A percentile compares a stretch with the other conserved stretches of the same genome.
Evolutionary conservation across 2,329 filamentous ascomycete species (phyloP).

Genomic region (Pseudogymnoascus sp.): DNA sequence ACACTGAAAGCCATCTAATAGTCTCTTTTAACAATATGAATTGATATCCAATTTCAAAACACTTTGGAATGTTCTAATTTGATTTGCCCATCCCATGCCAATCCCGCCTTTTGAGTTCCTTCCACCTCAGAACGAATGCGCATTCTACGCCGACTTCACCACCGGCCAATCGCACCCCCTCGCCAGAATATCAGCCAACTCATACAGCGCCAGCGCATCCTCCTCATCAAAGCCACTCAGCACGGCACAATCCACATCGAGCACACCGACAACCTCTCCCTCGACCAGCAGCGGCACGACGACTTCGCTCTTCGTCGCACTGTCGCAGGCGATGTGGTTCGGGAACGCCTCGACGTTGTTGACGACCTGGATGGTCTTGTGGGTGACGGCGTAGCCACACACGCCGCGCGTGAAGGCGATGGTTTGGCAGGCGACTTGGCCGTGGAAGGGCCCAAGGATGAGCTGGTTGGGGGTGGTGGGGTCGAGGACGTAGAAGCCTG

Average conservation of each 20-base stretch:
- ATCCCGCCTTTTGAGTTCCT: not conserved
- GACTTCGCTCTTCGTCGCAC: conserved; percentile 68
- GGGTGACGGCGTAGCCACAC: conserved; percentile 61
- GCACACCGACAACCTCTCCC: conserved; percentile 54
- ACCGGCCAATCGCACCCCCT: conserved; percentile 56
- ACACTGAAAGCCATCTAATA: not conserved
- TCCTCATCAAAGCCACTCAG: conserved; percentile 59
- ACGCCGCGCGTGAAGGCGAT: conserved; percentile 68
- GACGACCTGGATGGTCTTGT: conserved; percentile 54
- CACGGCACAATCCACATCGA: conserved; percentile 70
- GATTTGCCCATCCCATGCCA: not conserved
- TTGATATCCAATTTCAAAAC: not conserved
- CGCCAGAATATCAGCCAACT: conserved; percentile 52
- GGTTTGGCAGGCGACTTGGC: conserved; percentile 71
- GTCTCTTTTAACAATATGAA: not conserved
- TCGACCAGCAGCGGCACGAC: conserved; percentile 58
- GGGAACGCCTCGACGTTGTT: conserved; percentile 66
- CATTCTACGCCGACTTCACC: not conserved
- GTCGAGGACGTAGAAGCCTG: conserved; percentile 70
- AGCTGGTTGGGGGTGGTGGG: conserved; percentile 39
- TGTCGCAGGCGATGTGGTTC: conserved; percentile 76
- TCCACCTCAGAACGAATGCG: not conserved
- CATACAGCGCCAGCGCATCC: conserved; percentile 58
- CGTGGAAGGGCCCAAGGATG: conserved; percentile 73
- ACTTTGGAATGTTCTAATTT: no score